phyloP scores from a whole-genome alignment of 2,329 filamentous ascomycete genomes.

The Periglandula ipomoeae region DNA sequence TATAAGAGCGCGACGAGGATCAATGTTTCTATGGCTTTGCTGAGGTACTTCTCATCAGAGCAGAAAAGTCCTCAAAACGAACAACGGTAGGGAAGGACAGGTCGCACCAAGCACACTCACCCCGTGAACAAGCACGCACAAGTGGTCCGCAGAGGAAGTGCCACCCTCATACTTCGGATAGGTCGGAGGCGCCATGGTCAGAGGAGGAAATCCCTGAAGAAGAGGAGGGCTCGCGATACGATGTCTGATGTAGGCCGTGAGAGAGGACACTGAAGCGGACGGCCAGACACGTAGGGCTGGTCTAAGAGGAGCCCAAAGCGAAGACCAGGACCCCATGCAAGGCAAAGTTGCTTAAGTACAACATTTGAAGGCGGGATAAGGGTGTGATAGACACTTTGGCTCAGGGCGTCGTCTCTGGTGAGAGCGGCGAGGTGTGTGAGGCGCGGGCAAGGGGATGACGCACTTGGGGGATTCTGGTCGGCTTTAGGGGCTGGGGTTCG shows the following conservation, averaged over 20 bases:
- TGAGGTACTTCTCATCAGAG: too few species aligned
- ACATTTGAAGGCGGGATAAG: conserved; percentile 4
- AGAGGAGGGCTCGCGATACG: conserved; percentile 6
- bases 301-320: conserved; percentile 8
- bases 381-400: neutral
- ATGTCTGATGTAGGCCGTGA: conserved; percentile 10
- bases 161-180: conserved; percentile 35
- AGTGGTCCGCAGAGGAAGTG: conserved; percentile 51
- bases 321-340: conserved; percentile 9
- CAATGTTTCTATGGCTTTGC: too few species aligned
- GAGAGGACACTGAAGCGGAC: conserved; percentile 16
- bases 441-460: neutral
- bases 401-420: neutral
- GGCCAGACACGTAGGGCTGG: conserved; percentile 7
- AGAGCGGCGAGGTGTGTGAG: neutral
- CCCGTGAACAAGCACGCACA: conserved; percentile 70
- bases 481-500: neutral
- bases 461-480: neutral
- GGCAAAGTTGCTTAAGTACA: conserved; percentile 4
- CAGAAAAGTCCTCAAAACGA: too few species aligned
- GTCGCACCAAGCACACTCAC: conserved; percentile 34
- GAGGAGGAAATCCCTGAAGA: conserved; percentile 2
- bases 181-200: conserved; percentile 9
- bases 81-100: neutral
- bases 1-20: neutral